Evolutionary conservation across 176 grass and related monocot species (phyloP), one percentile per base, ranked within the genome.

Genomic region (Oryza punctata): DNA sequence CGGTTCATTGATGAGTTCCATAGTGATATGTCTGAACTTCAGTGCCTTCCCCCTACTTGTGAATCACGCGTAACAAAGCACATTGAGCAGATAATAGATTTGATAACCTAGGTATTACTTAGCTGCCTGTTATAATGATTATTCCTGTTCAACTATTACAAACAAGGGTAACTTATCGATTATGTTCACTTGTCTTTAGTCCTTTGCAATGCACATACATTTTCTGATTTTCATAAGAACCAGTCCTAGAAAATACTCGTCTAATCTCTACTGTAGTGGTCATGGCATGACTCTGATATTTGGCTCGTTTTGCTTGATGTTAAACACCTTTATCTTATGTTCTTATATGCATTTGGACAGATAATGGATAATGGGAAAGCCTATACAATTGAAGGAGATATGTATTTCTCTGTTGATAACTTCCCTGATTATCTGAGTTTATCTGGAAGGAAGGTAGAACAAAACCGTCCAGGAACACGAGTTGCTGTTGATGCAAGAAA

Each of bases 31-130:
- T 67, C 70, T 70, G 89, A 87, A 10, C 86, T 99, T 28, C 91
- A 94, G 67, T 99, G 96, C 44, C 77, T 94, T 37, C 63, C 91
- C 81, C 96, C 96, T 47, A 94, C 78, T 69, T 18, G 70, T 1
- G 87, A 99, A 65, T 93, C 96, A 61, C 93, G 93, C 10, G 93
- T 99, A 25, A 94, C 91, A 24, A 86, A 99, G 5, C 96, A 99
- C 52, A 99, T 99, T 2, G 85, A 96, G 0, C 78, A 94, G 41
- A 99, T 96, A 63, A 96, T 49, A 78, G 87, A 94, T 6, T 84
- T 99, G 86, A 99, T 94, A 90, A 78, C 83, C 9, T 88, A 94
- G 93, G 96, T 99, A 89, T 33, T 28, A 43, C 44, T 28, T 8
- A 19, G 18, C 3, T 47, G 46, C 4, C 0, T 54, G 45, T 47